Evolutionary conservation across 2,329 filamentous ascomycete species (phyloP), one percentile per base, ranked within the genome.

Genomic region (Ramichloridium luteum): DNA sequence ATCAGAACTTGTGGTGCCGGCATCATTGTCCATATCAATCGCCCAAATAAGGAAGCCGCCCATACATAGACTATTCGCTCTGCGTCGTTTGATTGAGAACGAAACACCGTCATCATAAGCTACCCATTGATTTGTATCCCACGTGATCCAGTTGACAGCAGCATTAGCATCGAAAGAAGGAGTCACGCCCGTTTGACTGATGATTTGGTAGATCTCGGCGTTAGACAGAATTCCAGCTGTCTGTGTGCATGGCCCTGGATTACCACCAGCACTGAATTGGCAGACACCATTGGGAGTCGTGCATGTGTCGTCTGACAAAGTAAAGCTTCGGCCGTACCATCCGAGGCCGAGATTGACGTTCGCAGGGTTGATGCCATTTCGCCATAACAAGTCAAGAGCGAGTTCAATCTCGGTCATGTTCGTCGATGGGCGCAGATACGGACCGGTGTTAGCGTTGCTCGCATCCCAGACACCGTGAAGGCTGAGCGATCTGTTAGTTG

Each of bases 401-500:
- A 40, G 16, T 4, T 60, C 48, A n/a, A 67, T 67, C 43, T 68
- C 62, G 2, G 62, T 64, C 0, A 68, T 32, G 38, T 68, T 65
- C 1, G 64, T 64, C n/a, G n/a, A n/a, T n/a, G n/a, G n/a, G n/a
- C n/a, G n/a, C n/a, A n/a, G n/a, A n/a, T n/a, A n/a, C n/a, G n/a
- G n/a, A n/a, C n/a, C n/a, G n/a, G n/a, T n/a, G n/a, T n/a, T n/a
- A n/a, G n/a, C n/a, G n/a, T n/a, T n/a, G n/a, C n/a, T n/a, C n/a
- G n/a, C n/a, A n/a, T n/a, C n/a, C n/a, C n/a, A n/a, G n/a, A n/a
- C n/a, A n/a, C n/a, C 8, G 20, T 23, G 8, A 23, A n/a, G 20
- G 20, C 20, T n/a, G 20, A 8, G 56, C 8, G 8, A 23, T 23
- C 20, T 23, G 8, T 8, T 8, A 23, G 8, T 8, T 23, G 8